Percentiles rank a stretch among this genome's conserved stretches.
phyloP scores from a whole-genome alignment of 495 filamentous ascomycete species.

The Choiromyces venosus region DNA sequence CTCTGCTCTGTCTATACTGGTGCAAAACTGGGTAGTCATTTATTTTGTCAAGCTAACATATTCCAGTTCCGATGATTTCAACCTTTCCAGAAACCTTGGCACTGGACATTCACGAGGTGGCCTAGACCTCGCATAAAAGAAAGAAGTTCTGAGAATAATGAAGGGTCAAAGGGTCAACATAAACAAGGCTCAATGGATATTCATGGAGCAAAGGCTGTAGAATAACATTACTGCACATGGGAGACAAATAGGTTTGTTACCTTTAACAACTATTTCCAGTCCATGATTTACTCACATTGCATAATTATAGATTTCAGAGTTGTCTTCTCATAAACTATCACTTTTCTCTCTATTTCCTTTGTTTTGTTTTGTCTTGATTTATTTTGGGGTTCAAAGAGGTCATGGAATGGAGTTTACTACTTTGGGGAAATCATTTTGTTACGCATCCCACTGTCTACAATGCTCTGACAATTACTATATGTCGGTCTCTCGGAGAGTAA shows the following conservation, averaged over 20 bases:
- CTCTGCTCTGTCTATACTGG: no score
- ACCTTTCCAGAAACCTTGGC: slow-evolving; percentile 74
- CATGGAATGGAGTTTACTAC: no score
- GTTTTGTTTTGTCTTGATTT: no score
- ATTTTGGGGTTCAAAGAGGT: no score
- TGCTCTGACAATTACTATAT: no score
- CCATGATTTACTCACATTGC: neutral
- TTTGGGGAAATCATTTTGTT: no score
- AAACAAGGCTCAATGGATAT: slow-evolving; percentile 82
- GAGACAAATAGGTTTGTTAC: slow-evolving; percentile 60
- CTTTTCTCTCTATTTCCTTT: no score
- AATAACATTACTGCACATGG: slow-evolving; percentile 90
- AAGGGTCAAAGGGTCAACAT: slow-evolving; percentile 67
- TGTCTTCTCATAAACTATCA: no score
- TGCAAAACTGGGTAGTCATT: no score
- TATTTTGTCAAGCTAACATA: slow-evolving; percentile 17
- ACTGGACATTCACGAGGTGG: slow-evolving; percentile 69
- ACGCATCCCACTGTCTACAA: no score
- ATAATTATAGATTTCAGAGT: slow-evolving; percentile 21
- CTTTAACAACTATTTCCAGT: neutral
- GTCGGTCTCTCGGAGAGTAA: no score
- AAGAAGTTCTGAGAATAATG: slow-evolving; percentile 73
- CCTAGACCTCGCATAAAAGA: slow-evolving; percentile 70
- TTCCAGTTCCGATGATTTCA: slow-evolving; percentile 59
- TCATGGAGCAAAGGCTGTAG: slow-evolving; percentile 75